Percentiles rank a stretch among this genome's conserved stretches.
Conservation (phyloP, 805 yeast genomes). For the Candida dendrica region DNA sequence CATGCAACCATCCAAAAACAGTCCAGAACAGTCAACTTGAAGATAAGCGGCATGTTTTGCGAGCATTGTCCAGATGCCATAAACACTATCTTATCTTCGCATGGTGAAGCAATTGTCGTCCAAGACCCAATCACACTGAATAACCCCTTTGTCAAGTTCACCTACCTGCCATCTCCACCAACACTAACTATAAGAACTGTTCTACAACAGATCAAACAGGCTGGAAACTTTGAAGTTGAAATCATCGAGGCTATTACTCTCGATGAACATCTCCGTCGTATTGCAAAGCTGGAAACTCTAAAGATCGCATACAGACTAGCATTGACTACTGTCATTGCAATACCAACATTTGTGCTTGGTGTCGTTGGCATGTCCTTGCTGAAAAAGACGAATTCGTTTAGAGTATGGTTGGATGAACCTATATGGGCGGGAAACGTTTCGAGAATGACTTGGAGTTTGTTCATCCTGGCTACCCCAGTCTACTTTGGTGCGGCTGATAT, state of each 20-base stretch:
- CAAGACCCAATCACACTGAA: conserved; percentile 48
- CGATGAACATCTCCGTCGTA: conserved; percentile 52
- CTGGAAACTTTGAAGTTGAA: conserved; percentile 41
- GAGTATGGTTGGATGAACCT: conserved; percentile 53
- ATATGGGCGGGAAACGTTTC: conserved; percentile 57
- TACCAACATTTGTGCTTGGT: conserved; percentile 65
- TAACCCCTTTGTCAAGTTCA: conserved; percentile 54
- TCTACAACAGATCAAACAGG: conserved; percentile 37
- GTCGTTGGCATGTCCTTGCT: conserved; percentile 62
- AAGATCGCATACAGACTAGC: conserved; percentile 38
- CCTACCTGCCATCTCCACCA: conserved; percentile 55
- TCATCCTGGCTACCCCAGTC: conserved; percentile 62
- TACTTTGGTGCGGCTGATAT: conserved; percentile 70
- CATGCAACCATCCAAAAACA: conserved; percentile 40
- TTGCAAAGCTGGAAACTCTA: conserved; percentile 42
- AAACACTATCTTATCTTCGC: conserved; percentile 38
- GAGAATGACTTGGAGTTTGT: conserved; percentile 57
- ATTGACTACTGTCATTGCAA: conserved; percentile 45
- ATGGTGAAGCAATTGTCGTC: conserved; percentile 51
- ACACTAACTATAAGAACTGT: conserved; percentile 49
- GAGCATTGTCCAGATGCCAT: conserved; percentile 59
- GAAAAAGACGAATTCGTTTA: conserved; percentile 31
- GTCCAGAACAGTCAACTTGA: conserved; percentile 50
- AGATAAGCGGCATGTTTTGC: conserved; percentile 63
- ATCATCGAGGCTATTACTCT: conserved; percentile 48